Conservation (phyloP, 139 green algal species). For the Nannochloris sp. region DNA sequence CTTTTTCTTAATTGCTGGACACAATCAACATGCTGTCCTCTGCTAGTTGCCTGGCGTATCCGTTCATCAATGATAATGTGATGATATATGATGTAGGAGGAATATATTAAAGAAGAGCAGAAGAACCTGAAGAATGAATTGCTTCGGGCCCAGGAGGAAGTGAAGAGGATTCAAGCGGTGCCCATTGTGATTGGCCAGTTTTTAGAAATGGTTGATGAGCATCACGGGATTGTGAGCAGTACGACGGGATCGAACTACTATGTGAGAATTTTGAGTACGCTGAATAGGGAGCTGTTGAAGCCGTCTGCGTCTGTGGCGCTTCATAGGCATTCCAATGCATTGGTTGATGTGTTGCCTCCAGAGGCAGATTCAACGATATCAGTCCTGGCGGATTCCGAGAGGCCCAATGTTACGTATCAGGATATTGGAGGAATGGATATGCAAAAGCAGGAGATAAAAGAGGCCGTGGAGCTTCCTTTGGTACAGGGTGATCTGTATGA, state of each 20-base stretch:
- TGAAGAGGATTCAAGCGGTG: constrained; percentile 48
- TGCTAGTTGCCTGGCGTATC: too few relatives aligned
- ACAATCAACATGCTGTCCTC: too few relatives aligned
- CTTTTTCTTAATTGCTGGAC: background rate
- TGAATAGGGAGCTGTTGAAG: constrained; percentile 97
- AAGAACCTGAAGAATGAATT: constrained; percentile 96
- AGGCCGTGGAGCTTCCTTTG: constrained; percentile 97
- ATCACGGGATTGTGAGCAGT: constrained; percentile 92
- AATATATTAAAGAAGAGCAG: constrained; percentile 99
- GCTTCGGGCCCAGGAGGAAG: constrained; percentile 91
- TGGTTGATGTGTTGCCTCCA: constrained; percentile 96
- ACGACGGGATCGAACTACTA: constrained; percentile 81
- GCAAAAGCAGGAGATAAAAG: constrained; percentile 99
- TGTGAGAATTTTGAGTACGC: constrained; percentile 88
- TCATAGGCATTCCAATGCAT: constrained; percentile 94
- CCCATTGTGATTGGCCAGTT: constrained; percentile 99
- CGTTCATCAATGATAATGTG: too few relatives aligned
- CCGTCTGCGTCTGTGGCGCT: constrained; percentile 88
- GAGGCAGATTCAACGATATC: constrained; percentile 97
- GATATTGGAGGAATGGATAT: constrained; percentile 98
- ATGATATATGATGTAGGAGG: constrained; percentile 54
- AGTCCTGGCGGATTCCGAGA: constrained; percentile 82
- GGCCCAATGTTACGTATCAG: constrained; percentile 89
- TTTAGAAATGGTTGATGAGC: constrained; percentile 95
- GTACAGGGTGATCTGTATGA: constrained; percentile 92